Conservation (phyloP, 2,329 filamentous ascomycete genomes). For the Blastomyces emzantsi region DNA sequence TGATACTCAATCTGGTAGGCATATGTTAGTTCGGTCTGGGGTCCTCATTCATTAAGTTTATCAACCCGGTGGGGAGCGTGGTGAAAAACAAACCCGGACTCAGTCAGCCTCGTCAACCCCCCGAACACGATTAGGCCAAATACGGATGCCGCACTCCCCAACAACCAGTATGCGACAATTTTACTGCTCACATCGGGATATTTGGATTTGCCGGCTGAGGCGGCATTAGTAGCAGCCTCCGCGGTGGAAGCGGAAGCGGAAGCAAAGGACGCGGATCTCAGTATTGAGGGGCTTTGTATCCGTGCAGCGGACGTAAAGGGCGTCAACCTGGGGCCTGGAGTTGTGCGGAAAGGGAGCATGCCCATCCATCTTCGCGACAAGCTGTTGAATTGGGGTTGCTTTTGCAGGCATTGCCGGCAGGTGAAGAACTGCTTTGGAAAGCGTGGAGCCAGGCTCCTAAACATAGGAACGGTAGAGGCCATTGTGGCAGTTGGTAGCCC, state of each 20-base stretch:
- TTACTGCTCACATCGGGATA: constrained; percentile 60
- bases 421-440: constrained; percentile 34
- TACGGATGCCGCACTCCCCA: constrained; percentile 84
- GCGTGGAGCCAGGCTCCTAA: constrained; percentile 29
- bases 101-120: constrained; percentile 83
- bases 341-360: constrained; percentile 21
- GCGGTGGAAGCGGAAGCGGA: constrained; percentile 3
- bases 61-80: not conserved
- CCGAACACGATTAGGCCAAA: constrained; percentile 97
- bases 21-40: not conserved
- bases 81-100: constrained; percentile 64
- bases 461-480: constrained; percentile 24
- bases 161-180: constrained; percentile 79
- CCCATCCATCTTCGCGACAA: constrained; percentile 27
- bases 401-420: constrained; percentile 35
- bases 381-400: constrained; percentile 22
- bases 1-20: constrained; percentile 72
- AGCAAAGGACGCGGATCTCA: constrained; percentile 10
- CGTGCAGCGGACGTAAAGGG: constrained; percentile 20
- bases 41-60: not conserved
- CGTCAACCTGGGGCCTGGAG: constrained; percentile 20
- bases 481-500: constrained; percentile 27
- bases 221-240: constrained; percentile 14
- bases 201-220: constrained; percentile 26
- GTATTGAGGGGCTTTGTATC: constrained; percentile 7